A percentile compares a stretch with the other conserved stretches of the same genome.
Conservation (phyloP, 495 filamentous ascomycete species). For the Usnea hakonensis region DNA sequence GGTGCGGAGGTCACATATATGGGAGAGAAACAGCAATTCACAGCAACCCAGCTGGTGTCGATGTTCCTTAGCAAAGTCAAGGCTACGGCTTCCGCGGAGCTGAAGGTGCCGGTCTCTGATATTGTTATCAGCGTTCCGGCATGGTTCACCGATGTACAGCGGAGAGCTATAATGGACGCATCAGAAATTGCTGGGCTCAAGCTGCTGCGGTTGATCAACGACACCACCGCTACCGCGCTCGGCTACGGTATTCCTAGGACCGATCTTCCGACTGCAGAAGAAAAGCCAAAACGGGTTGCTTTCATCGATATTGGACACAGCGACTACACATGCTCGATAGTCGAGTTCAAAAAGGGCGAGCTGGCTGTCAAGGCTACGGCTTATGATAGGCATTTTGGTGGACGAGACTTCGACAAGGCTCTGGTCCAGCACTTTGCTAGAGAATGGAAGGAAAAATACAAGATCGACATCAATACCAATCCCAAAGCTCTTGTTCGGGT, state of each 20-base stretch:
- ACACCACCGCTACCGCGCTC: slow-evolving; percentile 92
- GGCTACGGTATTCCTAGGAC: slow-evolving; percentile 97
- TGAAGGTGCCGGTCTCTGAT: slow-evolving; percentile 90
- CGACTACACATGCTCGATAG: slow-evolving; percentile 89
- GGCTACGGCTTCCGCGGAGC: slow-evolving; percentile 74
- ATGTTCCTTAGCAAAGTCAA: slow-evolving; percentile 96
- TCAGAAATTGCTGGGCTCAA: slow-evolving; percentile 92
- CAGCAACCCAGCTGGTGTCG: slow-evolving; percentile 79
- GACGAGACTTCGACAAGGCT: slow-evolving; percentile 92
- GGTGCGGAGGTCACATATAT: slow-evolving; percentile 92
- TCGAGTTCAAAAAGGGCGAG: slow-evolving; percentile 97
- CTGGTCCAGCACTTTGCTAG: slow-evolving; percentile 88
- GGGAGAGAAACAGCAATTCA: slow-evolving; percentile 90
- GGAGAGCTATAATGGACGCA: slow-evolving; percentile 81
- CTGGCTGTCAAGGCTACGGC: slow-evolving; percentile 88
- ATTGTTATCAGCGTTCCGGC: slow-evolving; percentile 88
- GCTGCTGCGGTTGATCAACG: slow-evolving; percentile 89
- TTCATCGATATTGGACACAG: slow-evolving; percentile 96
- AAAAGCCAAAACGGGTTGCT: slow-evolving; percentile 85
- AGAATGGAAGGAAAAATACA: slow-evolving; percentile 91
- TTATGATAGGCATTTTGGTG: slow-evolving; percentile 93
- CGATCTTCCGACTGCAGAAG: slow-evolving; percentile 79
- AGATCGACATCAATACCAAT: slow-evolving; percentile 82
- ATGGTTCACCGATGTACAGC: slow-evolving; percentile 96
- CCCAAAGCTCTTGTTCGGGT: slow-evolving; percentile 83